Percentiles rank a stretch among this genome's conserved stretches.
Evolutionary conservation across 192 early-diverging fungal species (phyloP).

Genomic region (Backusella mclennaniae): DNA sequence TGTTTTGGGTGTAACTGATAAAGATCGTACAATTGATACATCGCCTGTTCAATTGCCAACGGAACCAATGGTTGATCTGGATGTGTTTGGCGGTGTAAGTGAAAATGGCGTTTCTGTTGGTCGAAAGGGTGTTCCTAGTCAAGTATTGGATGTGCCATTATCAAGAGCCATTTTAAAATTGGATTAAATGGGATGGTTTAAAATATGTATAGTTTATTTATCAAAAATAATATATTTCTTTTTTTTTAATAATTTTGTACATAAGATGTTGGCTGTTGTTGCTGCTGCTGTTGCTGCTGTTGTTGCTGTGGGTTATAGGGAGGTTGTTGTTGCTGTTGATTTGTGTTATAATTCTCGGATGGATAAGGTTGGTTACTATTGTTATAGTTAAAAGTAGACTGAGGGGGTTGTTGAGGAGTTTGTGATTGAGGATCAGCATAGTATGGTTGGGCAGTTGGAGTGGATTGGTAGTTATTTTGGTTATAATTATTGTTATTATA

Average conservation of each 20-base stretch:
- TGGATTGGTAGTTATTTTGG: not conserved
- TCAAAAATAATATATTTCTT: not conserved
- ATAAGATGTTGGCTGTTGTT: not conserved
- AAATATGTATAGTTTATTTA: not conserved
- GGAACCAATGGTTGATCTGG: not conserved
- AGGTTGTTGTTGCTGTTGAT: not conserved
- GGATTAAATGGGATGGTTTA: not conserved
- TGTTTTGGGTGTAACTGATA: slow-evolving; percentile 21
- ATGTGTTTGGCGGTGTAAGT: slow-evolving; percentile 50
- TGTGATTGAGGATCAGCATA: slow-evolving; percentile 1
- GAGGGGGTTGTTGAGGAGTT: not conserved
- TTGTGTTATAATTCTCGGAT: not conserved
- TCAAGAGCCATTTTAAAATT: slow-evolving; percentile 17
- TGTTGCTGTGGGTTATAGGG: not conserved
- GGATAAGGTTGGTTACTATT: not conserved
- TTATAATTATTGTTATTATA: not conserved
- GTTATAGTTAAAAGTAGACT: not conserved
- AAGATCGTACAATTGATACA: slow-evolving; percentile 23
- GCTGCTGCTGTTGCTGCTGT: not conserved
- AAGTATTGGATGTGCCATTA: slow-evolving; percentile 29
- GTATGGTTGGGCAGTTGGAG: not conserved
- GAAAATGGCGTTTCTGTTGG: slow-evolving; percentile 57
- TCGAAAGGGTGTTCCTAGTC: slow-evolving; percentile 10
- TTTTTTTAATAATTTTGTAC: not conserved
- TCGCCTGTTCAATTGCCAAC: not conserved